Evolutionary conservation across 495 filamentous ascomycete species (phyloP).

Genomic region (Lindgomyces ingoldianus): DNA sequence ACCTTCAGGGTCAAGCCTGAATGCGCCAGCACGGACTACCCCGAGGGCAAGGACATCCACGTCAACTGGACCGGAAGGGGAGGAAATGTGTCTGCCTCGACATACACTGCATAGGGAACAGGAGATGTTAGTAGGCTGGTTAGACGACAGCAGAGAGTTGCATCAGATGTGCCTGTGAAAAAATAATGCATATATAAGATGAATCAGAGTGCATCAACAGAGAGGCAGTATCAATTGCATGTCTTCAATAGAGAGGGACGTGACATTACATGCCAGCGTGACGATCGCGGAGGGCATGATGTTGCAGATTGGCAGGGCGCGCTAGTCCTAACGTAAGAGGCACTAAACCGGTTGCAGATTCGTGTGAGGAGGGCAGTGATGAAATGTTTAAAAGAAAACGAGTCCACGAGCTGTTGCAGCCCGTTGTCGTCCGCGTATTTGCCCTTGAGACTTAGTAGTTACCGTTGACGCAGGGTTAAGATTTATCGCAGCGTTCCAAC

Average conservation of each 20-base stretch:
- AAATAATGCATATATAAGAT: constrained; percentile 33
- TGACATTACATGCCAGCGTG: no score
- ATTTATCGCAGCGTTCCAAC: neutral
- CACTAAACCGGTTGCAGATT: neutral
- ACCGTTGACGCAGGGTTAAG: no score
- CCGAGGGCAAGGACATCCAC: constrained; percentile 86
- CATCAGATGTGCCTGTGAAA: constrained; percentile 5
- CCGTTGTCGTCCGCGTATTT: no score
- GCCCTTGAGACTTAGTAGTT: no score
- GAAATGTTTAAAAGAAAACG: neutral
- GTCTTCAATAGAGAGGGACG: no score
- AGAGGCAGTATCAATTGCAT: no score
- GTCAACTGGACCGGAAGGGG: constrained; percentile 99
- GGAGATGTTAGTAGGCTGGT: neutral
- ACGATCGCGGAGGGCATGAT: neutral
- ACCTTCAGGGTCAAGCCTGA: constrained; percentile 78
- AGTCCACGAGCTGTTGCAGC: no score
- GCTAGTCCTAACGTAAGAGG: neutral
- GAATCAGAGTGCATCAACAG: constrained; percentile 9
- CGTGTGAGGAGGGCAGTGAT: neutral
- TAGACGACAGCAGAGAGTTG: constrained; percentile 4
- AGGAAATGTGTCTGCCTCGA: constrained; percentile 94
- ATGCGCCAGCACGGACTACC: constrained; percentile 77
- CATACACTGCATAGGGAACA: constrained; percentile 81
- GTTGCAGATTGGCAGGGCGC: neutral